Evolutionary conservation across 2,329 filamentous ascomycete genomes (phyloP).

Genomic region (Paecilomyces dactylethromorphus): DNA sequence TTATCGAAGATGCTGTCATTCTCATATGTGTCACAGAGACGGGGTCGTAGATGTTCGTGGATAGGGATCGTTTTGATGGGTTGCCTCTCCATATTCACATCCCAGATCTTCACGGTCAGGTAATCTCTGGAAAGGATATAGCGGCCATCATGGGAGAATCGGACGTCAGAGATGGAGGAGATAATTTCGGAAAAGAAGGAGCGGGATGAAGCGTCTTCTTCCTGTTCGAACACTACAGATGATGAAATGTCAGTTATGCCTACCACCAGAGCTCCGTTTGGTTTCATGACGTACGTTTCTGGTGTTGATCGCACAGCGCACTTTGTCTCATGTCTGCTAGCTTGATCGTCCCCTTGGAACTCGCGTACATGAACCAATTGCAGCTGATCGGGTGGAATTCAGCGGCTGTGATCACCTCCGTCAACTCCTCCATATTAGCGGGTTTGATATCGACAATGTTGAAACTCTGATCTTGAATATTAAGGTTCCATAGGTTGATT

Average conservation of each 20-base stretch:
- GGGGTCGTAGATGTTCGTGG: slow-evolving; percentile 89
- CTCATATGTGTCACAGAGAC: slow-evolving; percentile 96
- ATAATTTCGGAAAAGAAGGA: slow-evolving; percentile 99
- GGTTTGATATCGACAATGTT: slow-evolving; percentile 99
- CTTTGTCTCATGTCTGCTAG: slow-evolving; percentile 97
- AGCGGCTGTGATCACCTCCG: slow-evolving; percentile 95
- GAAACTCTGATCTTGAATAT: slow-evolving; percentile 99
- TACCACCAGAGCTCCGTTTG: neutral
- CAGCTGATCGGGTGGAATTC: slow-evolving; percentile 96
- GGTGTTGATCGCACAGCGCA: slow-evolving; percentile 89
- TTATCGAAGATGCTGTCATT: slow-evolving; percentile 99
- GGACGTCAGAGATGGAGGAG: slow-evolving; percentile 96
- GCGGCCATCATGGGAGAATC: slow-evolving; percentile 91
- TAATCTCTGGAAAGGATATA: slow-evolving; percentile 98
- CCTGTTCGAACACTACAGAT: slow-evolving; percentile 85
- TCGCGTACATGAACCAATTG: slow-evolving; percentile 99
- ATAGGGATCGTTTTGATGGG: slow-evolving; percentile 98
- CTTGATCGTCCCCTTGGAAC: slow-evolving; percentile 98
- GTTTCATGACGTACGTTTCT: slow-evolving; percentile 64
- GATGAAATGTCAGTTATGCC: slow-evolving; percentile 8
- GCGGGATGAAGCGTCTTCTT: slow-evolving; percentile 92
- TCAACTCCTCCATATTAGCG: slow-evolving; percentile 98
- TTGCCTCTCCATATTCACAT: slow-evolving; percentile 97
- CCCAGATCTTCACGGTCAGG: slow-evolving; percentile 98
- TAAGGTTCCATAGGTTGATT: slow-evolving; percentile 98